Base-by-base conservation (phyloP, 1,139 yeast genomes). In the Yamadazyma aaseri region DNA sequence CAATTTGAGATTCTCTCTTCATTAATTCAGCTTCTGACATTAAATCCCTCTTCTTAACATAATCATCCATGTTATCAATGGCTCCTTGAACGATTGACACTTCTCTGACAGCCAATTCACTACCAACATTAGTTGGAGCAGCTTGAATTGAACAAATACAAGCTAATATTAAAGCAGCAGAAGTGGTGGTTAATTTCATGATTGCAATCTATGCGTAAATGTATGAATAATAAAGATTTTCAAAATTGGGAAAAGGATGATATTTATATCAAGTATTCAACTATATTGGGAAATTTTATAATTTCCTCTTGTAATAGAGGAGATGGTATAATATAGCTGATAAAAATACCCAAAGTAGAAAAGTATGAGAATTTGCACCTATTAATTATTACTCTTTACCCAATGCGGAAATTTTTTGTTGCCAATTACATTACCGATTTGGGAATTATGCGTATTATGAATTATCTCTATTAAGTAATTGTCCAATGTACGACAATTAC, bases 1-100 rank as follows among this genome's bases (percentile, higher is more conserved):
- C 71, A 46, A 66, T 67, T 34, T 60, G 60, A 38, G 51, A 51
- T 44, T 67, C 74, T 63, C 75, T 65, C 36, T 58, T 56, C 9
- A 52, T 50, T 16, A 65, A 44, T 36, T 63, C 65, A 4, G 36
- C 45, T 6, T 42, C 44, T 10, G 58, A 35, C 42, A 55, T 47
- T 1, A 15, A 18, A 28, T 53, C 55, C 55, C 70, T 65, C 49
- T 65, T 65, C 32, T 47, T 53, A 29, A 41, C 45, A 46, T 50
- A 57, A 12, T 50, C 52, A 28, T 67, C 45, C 43, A 68, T 51
- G 31, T 48, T 42, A 24, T 58, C 57, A 42, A 65, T 52, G 30
- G 60, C 56, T 35, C 49, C 51, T 41, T 53, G 55, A 33, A 63
- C 44, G 8, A 50, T 38, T 11, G 59, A 56, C 13, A 51, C 35